Evolutionary conservation across 805 yeast species (phyloP).

Genomic region (Lipomyces sp.): DNA sequence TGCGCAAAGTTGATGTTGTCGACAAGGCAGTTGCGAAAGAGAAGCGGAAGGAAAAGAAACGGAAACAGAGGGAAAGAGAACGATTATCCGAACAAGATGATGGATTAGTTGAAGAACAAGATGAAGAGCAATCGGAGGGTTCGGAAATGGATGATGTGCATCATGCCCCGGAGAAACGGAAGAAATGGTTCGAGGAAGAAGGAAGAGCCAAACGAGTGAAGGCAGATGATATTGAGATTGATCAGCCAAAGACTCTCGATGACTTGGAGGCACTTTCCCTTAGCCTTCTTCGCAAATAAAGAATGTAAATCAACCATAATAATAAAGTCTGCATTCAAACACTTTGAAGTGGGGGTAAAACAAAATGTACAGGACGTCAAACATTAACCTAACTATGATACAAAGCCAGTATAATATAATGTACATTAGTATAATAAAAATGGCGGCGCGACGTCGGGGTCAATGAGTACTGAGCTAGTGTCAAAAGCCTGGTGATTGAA

Average conservation of each 20-base stretch:
- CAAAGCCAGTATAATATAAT: background rate
- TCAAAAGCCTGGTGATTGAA: conserved; percentile 34
- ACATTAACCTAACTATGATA: background rate
- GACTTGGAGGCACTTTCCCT: conserved; percentile 89
- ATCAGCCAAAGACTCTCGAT: conserved; percentile 87
- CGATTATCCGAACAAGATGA: conserved; percentile 41
- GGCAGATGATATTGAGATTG: conserved; percentile 66
- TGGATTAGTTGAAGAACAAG: conserved; percentile 41
- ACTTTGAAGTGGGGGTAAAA: background rate
- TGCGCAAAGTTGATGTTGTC: conserved; percentile 72
- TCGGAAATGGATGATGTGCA: conserved; percentile 51
- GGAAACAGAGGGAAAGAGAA: conserved; percentile 56
- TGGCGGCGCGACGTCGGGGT: conserved; percentile 34
- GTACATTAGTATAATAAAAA: conserved; percentile 27
- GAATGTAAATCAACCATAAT: background rate
- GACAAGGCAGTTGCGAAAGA: conserved; percentile 80
- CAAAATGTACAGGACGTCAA: background rate
- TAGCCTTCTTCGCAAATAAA: conserved; percentile 42
- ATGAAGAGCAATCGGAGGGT: conserved; percentile 44
- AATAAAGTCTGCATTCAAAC: background rate
- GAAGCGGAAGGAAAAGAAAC: conserved; percentile 84
- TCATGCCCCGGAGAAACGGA: conserved; percentile 52
- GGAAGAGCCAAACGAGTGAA: conserved; percentile 39
- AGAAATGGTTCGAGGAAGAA: conserved; percentile 38
- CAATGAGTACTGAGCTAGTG: conserved; percentile 31